Evolutionary conservation across 768 basidiomycete genomes (phyloP), one percentile per base, ranked within the genome.

Genomic region (Mycena belliarum): DNA sequence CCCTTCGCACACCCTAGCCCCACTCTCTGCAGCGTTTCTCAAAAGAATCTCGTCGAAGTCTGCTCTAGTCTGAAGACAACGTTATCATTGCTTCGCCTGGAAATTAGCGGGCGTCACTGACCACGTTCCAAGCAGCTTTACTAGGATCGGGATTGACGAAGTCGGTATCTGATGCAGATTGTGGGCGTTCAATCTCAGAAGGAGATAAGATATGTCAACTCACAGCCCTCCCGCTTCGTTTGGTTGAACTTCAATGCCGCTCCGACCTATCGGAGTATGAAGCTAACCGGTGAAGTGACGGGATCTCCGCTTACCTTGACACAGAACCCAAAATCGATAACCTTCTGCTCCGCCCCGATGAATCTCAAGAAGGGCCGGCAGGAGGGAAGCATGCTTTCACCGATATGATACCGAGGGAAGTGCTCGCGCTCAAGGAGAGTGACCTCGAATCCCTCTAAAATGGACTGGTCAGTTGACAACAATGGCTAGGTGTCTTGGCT

Each of bases 31-130:
- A 2, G 86, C 83, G 49, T 88, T 82, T 11, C 79, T 67, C 26
- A 88, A 76, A 20, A 88, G 75, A n/a, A 88, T 59, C 14, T 82
- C 71, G 65, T 88, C 86, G 40, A 82, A 81, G 57, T 86, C 81
- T 2, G 84, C 26, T 2, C 86, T 80, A 29, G 76, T 72, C 83
- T 85, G 35, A 35, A 14, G 16, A 4, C 12, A 15, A 14, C 12
- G 12, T 52, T 32, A 43, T 28, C 29, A 20, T 24, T 40, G 49
- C 6, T 5, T 40, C 23, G 32, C 1, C 32, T 38, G 59, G 12
- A 14, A 4, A 35, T 9, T 35, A 9, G 11, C 16, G 29, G 29
- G 12, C 12, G 5, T 35, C 4, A 35, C 33, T 15, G 14, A 35
- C 33, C 33, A 35, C 33, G 33, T 35, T 35, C 33, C 33, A 35